These are phyloP conservation scores for Biancaea sappan DNA, from an alignment of 306 rosid species.

Conservation along the genomic window DNA sequence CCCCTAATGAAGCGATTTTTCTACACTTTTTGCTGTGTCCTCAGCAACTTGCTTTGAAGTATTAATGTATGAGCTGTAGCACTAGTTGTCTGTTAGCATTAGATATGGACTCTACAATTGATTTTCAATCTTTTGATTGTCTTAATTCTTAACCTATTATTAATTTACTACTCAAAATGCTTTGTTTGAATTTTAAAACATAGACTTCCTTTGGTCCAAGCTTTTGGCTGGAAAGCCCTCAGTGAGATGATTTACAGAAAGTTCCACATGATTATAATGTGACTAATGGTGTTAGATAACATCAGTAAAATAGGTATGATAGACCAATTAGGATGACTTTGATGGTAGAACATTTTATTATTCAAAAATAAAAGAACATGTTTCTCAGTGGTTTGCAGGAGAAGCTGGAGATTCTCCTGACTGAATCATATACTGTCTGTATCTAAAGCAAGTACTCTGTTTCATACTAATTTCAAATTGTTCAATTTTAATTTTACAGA, in stretches of 20 bases:
- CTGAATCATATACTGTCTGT: slow-evolving; percentile 8
- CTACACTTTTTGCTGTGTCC: slow-evolving; percentile 16
- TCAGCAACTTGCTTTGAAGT: slow-evolving; percentile 6
- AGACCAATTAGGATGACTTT: not conserved
- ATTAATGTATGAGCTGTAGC: not conserved
- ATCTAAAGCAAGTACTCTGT: not conserved
- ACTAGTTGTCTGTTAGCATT: not conserved
- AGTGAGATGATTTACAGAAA: slow-evolving; percentile 11
- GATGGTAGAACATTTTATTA: not conserved
- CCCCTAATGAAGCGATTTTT: not conserved
- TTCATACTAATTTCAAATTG: not conserved
- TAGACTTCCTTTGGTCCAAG: not conserved
- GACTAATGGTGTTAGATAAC: slow-evolving; percentile 10
- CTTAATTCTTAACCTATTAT: not conserved
- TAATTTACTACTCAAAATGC: not conserved
- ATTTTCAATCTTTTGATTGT: not conserved
- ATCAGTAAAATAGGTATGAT: not conserved
- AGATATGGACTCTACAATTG: not conserved
- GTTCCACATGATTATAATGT: not conserved
- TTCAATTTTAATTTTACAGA: slow-evolving; percentile 19
- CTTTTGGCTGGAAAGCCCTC: slow-evolving; percentile 23
- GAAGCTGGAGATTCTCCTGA: slow-evolving; percentile 1
- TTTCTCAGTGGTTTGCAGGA: slow-evolving; percentile 3
- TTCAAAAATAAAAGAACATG: not conserved
- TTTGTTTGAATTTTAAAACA: slow-evolving; percentile 12